Percentiles rank a stretch among this genome's conserved stretches.
These are phyloP conservation scores for Neurospora tetrasperma DNA, from an alignment of 495 filamentous ascomycete species.

Conservation along the genomic window DNA sequence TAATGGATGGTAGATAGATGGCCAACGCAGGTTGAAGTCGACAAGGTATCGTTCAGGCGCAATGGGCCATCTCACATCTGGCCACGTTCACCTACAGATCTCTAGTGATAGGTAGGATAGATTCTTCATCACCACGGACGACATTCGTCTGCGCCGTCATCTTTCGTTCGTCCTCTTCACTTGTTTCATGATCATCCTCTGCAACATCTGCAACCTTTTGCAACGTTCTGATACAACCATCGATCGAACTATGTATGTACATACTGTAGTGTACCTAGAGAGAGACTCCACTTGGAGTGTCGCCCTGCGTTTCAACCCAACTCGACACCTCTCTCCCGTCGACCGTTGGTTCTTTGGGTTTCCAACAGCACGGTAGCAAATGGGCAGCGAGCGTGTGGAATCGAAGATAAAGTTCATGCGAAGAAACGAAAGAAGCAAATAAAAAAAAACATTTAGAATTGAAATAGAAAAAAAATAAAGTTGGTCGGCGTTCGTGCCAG, in stretches of 20 bases:
- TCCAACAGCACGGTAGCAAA: not conserved
- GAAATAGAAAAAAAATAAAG: too few species aligned
- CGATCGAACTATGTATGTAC: not conserved
- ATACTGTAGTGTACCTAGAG: too few species aligned
- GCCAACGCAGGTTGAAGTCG: not conserved
- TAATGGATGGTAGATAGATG: not conserved
- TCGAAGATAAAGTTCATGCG: not conserved
- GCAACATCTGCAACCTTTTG: not conserved
- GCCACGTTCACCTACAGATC: not conserved
- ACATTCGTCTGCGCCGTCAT: not conserved
- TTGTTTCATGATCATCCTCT: not conserved
- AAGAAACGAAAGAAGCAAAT: not conserved
- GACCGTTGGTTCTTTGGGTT: not conserved
- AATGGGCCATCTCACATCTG: not conserved
- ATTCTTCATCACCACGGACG: not conserved
- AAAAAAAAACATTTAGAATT: too few species aligned
- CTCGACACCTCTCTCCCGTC: not conserved
- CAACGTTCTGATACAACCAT: not conserved
- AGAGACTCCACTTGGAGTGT: not conserved
- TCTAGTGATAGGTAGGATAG: not conserved
- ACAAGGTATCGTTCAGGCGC: not conserved
- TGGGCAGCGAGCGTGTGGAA: not conserved
- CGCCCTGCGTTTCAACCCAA: conserved; percentile 7
- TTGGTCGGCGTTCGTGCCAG: not conserved
- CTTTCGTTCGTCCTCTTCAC: too few species aligned